These are phyloP conservation scores for Candida chilensis DNA, from an alignment of 805 yeast species.

Conservation along the genomic window DNA sequence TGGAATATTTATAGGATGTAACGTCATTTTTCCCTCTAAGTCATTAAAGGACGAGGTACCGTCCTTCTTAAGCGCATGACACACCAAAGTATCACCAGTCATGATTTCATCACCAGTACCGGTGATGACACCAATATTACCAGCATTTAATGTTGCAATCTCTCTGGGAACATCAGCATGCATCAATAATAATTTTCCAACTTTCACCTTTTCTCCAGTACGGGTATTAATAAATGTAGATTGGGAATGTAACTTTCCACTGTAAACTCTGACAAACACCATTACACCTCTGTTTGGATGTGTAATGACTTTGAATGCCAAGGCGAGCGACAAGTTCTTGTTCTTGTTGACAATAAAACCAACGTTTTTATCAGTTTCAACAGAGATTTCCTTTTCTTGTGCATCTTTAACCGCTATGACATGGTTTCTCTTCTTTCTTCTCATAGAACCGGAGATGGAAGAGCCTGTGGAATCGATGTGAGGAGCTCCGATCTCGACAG, in stretches of 20 bases:
- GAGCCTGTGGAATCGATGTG: no score
- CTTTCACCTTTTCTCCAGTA: slow-evolving; percentile 55
- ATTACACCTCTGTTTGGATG: slow-evolving; percentile 78
- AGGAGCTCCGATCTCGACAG: no score
- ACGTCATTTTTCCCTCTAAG: slow-evolving; percentile 30
- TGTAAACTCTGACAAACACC: slow-evolving; percentile 82
- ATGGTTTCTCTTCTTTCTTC: no score
- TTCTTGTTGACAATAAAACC: slow-evolving; percentile 50
- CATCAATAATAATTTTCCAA: slow-evolving; percentile 69
- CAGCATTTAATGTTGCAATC: slow-evolving; percentile 52
- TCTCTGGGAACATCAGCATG: slow-evolving; percentile 83
- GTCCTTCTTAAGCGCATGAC: slow-evolving; percentile 45
- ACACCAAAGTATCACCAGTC: slow-evolving; percentile 87
- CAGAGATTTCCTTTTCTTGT: slow-evolving; percentile 13
- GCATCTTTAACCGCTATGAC: slow-evolving; percentile 4
- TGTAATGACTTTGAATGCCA: slow-evolving; percentile 87
- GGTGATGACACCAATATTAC: slow-evolving; percentile 87
- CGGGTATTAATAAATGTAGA: slow-evolving; percentile 59
- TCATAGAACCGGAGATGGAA: no score
- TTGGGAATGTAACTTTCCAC: slow-evolving; percentile 64
- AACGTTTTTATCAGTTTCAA: slow-evolving; percentile 22
- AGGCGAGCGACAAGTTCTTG: slow-evolving; percentile 58
- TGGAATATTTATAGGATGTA: slow-evolving; percentile 77
- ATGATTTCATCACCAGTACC: slow-evolving; percentile 60
- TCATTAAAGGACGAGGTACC: slow-evolving; percentile 37